phyloP scores from a whole-genome alignment of 2,329 filamentous ascomycete genomes.

The Colletotrichum trifolii region DNA sequence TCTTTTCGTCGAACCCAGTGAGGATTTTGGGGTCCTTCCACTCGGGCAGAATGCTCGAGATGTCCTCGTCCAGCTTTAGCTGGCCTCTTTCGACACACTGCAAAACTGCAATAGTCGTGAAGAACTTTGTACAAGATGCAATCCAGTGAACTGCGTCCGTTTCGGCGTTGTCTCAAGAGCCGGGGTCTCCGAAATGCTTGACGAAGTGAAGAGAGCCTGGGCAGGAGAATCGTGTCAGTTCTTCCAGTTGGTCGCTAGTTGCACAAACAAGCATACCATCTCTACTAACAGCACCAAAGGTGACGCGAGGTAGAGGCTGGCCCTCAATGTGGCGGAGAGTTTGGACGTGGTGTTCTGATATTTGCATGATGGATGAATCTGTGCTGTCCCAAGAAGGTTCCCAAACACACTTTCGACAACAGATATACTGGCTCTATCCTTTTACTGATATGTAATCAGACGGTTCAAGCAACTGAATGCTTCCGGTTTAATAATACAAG shows the following conservation, averaged over 20 bases:
- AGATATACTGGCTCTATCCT: no score
- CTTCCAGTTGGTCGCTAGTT: neutral
- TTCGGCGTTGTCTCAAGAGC: neutral
- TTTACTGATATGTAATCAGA: no score
- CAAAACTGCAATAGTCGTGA: conserved; percentile 11
- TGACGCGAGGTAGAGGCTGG: no score
- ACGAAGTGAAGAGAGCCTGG: neutral
- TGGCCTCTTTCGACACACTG: conserved; percentile 15
- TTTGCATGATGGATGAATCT: no score
- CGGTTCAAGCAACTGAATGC: no score
- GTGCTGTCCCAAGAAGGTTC: no score
- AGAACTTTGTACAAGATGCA: conserved; percentile 7
- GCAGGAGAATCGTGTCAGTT: neutral
- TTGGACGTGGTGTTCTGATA: no score
- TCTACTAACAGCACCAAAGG: no score
- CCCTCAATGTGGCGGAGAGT: no score
- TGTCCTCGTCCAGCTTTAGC: neutral
- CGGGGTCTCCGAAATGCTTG: neutral
- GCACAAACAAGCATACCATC: neutral
- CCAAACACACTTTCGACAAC: no score
- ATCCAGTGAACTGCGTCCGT: neutral
- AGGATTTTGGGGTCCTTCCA: conserved; percentile 11
- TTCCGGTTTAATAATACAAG: no score
- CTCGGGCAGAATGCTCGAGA: conserved; percentile 7
- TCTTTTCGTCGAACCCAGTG: neutral